Base-by-base conservation (phyloP, 2,329 filamentous ascomycete genomes). In the Paraphoma sp. region DNA sequence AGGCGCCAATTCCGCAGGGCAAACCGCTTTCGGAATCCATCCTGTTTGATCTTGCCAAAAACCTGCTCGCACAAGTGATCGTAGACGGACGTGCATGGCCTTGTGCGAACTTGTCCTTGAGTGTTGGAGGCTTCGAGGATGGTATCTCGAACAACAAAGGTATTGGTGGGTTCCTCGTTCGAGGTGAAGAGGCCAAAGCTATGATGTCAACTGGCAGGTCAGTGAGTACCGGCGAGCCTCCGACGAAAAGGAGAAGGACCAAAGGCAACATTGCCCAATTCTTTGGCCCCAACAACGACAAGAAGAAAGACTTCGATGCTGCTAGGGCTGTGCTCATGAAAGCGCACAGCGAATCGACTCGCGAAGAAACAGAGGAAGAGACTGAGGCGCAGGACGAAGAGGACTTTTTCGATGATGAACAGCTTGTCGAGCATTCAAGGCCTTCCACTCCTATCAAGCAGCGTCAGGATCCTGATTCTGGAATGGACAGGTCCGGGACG, bases 41-140 rank as follows among this genome's bases (percentile, higher is more conserved):
- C 4, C 80, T 98, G 11, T 91, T 93, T 68, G 87, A 89, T 16
- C 82, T 96, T 38, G 90, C 92, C 9, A 92, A 88, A 72, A 88
- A 84, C 18, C 80, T 98, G 16, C 82, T 98, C 4, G 84, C 84
- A 23, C 93, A 97, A 67, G 87, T 96, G 36, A 83, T 92, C 10
- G 84, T 85, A 1, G 92, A 96, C 63, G 92, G 91, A 1, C 82
- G 84, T 49, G 88, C 91, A 14, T 98, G 93, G 92, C 95, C 95
- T 6, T 98, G 95, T 72, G 83, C 87, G n/a, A 95, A 97, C 71
- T 81, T 99, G 8, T 95, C 91, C 55, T 79, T 98, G 45, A 93
- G 90, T 62, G 92, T 98, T 23, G 89, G 87, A n/a, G 93, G 92
- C 0, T 97, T 98, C 63, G 93, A 98, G 74, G 93, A 97, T 63